These are phyloP conservation scores for Hanseniaspora valbyensis DNA, from an alignment of 805 yeast species.

Conservation along the genomic window DNA sequence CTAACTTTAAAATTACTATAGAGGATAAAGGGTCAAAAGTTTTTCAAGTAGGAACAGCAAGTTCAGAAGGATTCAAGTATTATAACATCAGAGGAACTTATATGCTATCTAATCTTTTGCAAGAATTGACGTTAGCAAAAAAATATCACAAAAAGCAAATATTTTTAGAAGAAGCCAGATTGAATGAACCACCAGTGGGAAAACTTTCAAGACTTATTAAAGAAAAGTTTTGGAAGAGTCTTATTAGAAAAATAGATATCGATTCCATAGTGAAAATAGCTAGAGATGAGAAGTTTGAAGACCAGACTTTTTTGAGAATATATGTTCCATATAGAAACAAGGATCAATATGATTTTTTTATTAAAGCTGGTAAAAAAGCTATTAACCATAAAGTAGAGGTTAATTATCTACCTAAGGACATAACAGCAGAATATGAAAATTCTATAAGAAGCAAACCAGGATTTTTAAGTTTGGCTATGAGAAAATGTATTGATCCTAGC, in stretches of 20 bases:
- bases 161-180: constrained; percentile 68
- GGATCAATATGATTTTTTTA: constrained; percentile 65
- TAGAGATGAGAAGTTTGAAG: constrained; percentile 60
- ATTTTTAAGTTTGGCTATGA: constrained; percentile 66
- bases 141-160: constrained; percentile 67
- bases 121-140: constrained; percentile 80
- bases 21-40: constrained; percentile 80
- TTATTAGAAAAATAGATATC: constrained; percentile 61
- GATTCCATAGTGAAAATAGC: constrained; percentile 60
- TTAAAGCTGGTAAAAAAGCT: constrained; percentile 39
- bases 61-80: constrained; percentile 68
- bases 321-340: constrained; percentile 60
- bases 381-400: constrained; percentile 59
- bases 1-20: constrained; percentile 70
- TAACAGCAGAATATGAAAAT: constrained; percentile 67
- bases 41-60: constrained; percentile 68
- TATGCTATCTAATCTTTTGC: constrained; percentile 74
- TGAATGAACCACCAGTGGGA: constrained; percentile 78
- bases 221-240: constrained; percentile 66
- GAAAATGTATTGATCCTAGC: constrained; percentile 39
- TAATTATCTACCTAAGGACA: constrained; percentile 59
- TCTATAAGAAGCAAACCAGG: constrained; percentile 80
- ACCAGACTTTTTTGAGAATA: constrained; percentile 56
- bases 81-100: constrained; percentile 77
- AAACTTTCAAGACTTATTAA: constrained; percentile 63